phyloP scores from a whole-genome alignment of 768 basidiomycete species.

The Chalciporus chontae region DNA sequence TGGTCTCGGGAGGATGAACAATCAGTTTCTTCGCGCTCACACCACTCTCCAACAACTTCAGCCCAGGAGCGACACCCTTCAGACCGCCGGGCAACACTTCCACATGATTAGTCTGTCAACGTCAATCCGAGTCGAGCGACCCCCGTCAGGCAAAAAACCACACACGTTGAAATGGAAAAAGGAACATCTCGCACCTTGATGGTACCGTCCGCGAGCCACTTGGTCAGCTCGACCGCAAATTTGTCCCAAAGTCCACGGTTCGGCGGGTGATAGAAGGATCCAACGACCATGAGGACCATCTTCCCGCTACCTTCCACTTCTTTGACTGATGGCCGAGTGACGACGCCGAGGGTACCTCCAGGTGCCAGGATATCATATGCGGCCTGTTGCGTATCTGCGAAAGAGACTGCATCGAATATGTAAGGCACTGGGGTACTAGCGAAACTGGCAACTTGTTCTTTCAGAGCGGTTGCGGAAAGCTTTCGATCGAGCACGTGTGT shows the following conservation, averaged over 20 bases:
- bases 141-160: background rate
- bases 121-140: too few species aligned
- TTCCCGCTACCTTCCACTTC: conserved; percentile 1
- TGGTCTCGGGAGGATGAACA: background rate
- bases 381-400: conserved; percentile 29
- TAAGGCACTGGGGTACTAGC: conserved; percentile 5
- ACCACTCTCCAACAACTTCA: conserved; percentile 29
- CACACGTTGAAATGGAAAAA: too few species aligned
- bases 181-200: conserved; percentile 10
- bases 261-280: conserved; percentile 1
- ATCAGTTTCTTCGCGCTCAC: conserved; percentile 34
- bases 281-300: conserved; percentile 1
- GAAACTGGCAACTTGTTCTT: conserved; percentile 5
- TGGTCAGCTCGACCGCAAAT: conserved; percentile 9
- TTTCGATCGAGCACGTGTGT: conserved; percentile 35
- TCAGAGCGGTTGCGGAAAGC: conserved; percentile 10
- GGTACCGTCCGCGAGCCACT: conserved; percentile 16
- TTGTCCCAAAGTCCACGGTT: conserved; percentile 9
- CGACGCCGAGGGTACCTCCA: conserved; percentile 27
- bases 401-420: conserved; percentile 31
- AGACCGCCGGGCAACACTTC: conserved; percentile 38
- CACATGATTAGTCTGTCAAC: conserved; percentile 32
- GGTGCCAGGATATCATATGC: conserved; percentile 28
- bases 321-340: background rate
- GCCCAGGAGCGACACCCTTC: conserved; percentile 29